phyloP scores from a whole-genome alignment of 1,284 basidiomycete species.

The Stygiomarasmius scandens region DNA sequence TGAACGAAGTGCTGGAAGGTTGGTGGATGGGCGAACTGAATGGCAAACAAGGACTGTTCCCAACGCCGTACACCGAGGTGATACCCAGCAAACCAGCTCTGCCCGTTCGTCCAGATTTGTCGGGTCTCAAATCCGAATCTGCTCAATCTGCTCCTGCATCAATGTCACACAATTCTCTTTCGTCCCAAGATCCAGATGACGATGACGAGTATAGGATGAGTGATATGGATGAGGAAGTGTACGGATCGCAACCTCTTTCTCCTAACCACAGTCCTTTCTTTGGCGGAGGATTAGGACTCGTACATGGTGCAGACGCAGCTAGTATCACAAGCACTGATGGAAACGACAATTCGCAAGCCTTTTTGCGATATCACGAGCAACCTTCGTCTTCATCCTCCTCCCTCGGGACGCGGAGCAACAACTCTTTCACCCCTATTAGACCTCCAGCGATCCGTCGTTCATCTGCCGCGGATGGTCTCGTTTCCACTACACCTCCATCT shows the following conservation, averaged over 20 bases:
- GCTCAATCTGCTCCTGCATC: slow-evolving; percentile 1
- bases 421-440: slow-evolving; percentile 3
- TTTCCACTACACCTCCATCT: not conserved
- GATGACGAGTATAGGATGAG: slow-evolving; percentile 34
- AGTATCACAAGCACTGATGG: slow-evolving; percentile 45
- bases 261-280: slow-evolving; percentile 47
- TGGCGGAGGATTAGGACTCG: slow-evolving; percentile 29
- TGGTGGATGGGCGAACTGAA: slow-evolving; percentile 84
- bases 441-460: slow-evolving; percentile 7
- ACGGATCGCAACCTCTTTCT: slow-evolving; percentile 43
- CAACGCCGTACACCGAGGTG: slow-evolving; percentile 68
- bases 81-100: slow-evolving; percentile 31
- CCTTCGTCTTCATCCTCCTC: slow-evolving; percentile 3
- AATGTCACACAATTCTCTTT: slow-evolving; percentile 15
- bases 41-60: slow-evolving; percentile 77
- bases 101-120: slow-evolving; percentile 33
- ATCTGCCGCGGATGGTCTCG: slow-evolving; percentile 7
- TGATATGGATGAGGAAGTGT: slow-evolving; percentile 38
- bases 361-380: slow-evolving; percentile 1
- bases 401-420: not conserved
- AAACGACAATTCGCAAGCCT: slow-evolving; percentile 34
- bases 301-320: slow-evolving; percentile 35
- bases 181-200: slow-evolving; percentile 19
- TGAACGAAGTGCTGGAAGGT: slow-evolving; percentile 77
- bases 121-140: slow-evolving; percentile 2